Evolutionary conservation across 1,284 basidiomycete species (phyloP).

Genomic region (Fistulinella cinereoalba): DNA sequence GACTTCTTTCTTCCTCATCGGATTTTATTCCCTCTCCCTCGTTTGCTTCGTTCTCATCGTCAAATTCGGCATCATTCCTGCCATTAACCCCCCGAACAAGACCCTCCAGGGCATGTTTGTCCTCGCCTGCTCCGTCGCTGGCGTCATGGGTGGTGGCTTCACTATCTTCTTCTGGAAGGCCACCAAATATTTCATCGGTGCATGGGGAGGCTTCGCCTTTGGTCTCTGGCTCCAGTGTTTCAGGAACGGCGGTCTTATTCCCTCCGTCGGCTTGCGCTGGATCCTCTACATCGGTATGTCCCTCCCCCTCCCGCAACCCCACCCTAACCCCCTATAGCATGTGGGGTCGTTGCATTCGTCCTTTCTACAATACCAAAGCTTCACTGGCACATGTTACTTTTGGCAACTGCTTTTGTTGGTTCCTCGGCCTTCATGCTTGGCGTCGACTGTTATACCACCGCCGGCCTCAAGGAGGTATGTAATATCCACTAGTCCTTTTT

Average conservation of each 20-base stretch:
- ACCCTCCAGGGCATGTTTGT: conserved; percentile 89
- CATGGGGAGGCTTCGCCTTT: conserved; percentile 85
- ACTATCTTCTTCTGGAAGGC: conserved; percentile 90
- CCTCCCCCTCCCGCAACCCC: conserved; percentile 12
- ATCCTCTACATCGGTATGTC: conserved; percentile 76
- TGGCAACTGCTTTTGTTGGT: conserved; percentile 85
- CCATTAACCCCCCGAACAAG: conserved; percentile 75
- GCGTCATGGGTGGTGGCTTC: conserved; percentile 78
- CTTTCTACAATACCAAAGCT: conserved; percentile 66
- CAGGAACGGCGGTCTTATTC: conserved; percentile 78
- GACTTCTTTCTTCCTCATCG: conserved; percentile 91
- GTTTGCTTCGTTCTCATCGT: conserved; percentile 87
- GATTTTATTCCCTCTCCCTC: conserved; percentile 85
- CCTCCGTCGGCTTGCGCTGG: conserved; percentile 76
- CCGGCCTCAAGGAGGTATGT: conserved; percentile 84
- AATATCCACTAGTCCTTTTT: not conserved
- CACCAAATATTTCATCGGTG: conserved; percentile 82
- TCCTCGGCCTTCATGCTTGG: conserved; percentile 92
- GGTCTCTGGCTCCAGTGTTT: conserved; percentile 88
- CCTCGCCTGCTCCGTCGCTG: conserved; percentile 76
- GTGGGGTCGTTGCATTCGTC: conserved; percentile 57
- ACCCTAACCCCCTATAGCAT: conserved; percentile 38
- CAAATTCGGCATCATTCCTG: conserved; percentile 81
- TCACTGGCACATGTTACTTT: conserved; percentile 78
- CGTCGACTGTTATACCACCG: conserved; percentile 90